Evolutionary conservation across 129 eudicot species (phyloP).

Genomic region (Escallonia herrerae): DNA sequence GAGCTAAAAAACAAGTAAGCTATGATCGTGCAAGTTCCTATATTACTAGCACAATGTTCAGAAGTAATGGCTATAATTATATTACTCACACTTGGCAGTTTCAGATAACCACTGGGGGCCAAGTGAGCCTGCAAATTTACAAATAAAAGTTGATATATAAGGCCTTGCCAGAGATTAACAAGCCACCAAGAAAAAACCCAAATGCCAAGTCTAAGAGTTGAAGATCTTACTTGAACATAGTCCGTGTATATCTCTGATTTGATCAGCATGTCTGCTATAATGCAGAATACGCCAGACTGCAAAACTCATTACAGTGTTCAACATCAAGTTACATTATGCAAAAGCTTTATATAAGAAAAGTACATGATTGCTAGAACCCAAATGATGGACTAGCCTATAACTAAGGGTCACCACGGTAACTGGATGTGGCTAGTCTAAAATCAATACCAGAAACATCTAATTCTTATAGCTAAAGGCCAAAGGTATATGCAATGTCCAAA

Average conservation of each 20-base stretch:
- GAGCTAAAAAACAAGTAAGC: not conserved
- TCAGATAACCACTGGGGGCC: constrained; percentile 98
- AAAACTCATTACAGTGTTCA: constrained; percentile 15
- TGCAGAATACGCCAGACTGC: constrained; percentile 78
- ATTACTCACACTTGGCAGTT: constrained; percentile 77
- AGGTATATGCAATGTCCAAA: no score
- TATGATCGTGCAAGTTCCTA: not conserved
- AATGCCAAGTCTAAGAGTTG: no score
- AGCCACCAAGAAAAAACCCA: no score
- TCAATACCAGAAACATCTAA: no score
- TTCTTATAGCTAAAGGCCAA: no score
- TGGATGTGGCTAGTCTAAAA: no score
- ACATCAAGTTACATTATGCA: not conserved
- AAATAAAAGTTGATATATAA: not conserved
- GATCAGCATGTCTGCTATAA: constrained; percentile 58
- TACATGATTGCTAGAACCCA: not conserved
- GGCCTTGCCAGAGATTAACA: not conserved
- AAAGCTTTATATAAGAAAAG: not conserved
- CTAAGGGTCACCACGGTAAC: no score
- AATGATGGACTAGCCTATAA: not conserved
- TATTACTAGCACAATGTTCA: no score
- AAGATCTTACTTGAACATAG: constrained; percentile 52
- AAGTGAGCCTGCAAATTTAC: constrained; percentile 63
- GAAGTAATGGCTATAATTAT: not conserved
- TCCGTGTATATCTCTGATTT: constrained; percentile 75